Conservation (phyloP, 176 grass and related monocot species). For the Dendrocalamus sinicus region DNA sequence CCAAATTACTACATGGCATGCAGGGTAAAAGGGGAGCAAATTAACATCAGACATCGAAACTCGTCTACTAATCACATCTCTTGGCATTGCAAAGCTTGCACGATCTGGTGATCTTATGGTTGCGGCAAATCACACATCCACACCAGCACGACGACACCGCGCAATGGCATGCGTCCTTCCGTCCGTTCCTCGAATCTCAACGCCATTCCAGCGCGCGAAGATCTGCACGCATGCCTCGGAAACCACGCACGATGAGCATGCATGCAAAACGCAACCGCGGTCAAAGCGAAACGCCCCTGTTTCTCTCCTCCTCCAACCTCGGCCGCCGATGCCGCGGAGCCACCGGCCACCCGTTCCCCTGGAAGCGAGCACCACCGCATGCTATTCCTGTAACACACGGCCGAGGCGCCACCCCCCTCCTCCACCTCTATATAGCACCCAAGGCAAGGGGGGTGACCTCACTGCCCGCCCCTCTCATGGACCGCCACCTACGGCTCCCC, state of each 20-base stretch:
- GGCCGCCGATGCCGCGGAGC: background rate
- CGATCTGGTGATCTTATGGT: too few relatives aligned
- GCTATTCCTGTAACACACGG: background rate
- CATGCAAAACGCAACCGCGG: too few relatives aligned
- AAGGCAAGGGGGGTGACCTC: background rate
- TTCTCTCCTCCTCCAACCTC: background rate
- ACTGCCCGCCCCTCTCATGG: background rate
- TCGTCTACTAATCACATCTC: too few relatives aligned
- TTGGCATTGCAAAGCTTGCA: too few relatives aligned
- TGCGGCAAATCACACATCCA: too few relatives aligned
- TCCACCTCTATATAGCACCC: conserved; percentile 21
- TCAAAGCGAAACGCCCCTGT: background rate
- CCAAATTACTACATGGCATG: too few relatives aligned
- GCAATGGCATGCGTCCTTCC: too few relatives aligned
- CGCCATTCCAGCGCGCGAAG: background rate
- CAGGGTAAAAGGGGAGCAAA: too few relatives aligned
- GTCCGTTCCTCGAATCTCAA: too few relatives aligned
- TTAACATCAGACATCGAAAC: too few relatives aligned
- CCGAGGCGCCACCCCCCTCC: accelerated
- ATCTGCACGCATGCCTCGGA: background rate
- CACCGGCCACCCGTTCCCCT: background rate
- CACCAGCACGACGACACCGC: too few relatives aligned
- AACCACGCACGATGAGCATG: background rate
- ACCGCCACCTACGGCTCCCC: background rate
- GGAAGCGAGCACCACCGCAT: background rate